Percentiles rank a stretch among this genome's conserved stretches.
Evolutionary conservation across 768 basidiomycete genomes (phyloP).

Genomic region (Mycena vulgaris): DNA sequence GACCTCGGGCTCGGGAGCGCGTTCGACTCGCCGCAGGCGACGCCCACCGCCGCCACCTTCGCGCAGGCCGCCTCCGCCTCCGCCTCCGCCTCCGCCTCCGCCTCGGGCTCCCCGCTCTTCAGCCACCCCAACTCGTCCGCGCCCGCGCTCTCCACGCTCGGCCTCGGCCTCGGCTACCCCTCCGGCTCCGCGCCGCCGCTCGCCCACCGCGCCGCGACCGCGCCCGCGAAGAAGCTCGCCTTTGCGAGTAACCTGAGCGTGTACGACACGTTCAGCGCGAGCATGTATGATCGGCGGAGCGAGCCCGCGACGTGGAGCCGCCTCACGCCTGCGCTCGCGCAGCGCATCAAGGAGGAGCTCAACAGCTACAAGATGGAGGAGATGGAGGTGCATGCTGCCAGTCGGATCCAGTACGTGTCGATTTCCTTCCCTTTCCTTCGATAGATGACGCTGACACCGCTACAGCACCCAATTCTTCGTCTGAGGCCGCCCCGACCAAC

Average conservation of each 20-base stretch:
- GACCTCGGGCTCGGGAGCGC: slow-evolving; percentile 14
- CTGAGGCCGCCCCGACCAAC: slow-evolving; percentile 61
- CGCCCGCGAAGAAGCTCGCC: slow-evolving; percentile 79
- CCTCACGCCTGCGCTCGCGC: slow-evolving; percentile 93
- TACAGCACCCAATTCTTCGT: slow-evolving; percentile 91
- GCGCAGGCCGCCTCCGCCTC: background rate
- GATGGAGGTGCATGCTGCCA: slow-evolving; percentile 98
- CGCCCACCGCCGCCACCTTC: slow-evolving; percentile 36
- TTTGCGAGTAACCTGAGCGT: slow-evolving; percentile 96
- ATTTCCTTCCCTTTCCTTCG: slow-evolving; percentile 40
- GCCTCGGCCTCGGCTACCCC: slow-evolving; percentile 49
- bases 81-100: slow-evolving; percentile 35
- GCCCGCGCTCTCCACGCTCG: slow-evolving; percentile 81
- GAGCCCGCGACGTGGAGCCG: slow-evolving; percentile 98
- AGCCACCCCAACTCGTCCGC: slow-evolving; percentile 93
- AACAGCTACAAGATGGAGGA: slow-evolving; percentile 99
- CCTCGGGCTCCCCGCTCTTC: slow-evolving; percentile 66
- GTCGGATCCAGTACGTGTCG: slow-evolving; percentile 87
- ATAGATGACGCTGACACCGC: slow-evolving; percentile 8
- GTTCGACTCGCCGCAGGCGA: slow-evolving; percentile 36
- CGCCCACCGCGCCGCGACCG: slow-evolving; percentile 82
- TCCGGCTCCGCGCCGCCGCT: slow-evolving; percentile 61
- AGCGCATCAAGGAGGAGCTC: slow-evolving; percentile 97
- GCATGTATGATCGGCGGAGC: slow-evolving; percentile 93
- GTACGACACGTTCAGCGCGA: slow-evolving; percentile 95